Base-by-base conservation (phyloP, 345 rosid genomes). In the Euphorbia peplus region DNA sequence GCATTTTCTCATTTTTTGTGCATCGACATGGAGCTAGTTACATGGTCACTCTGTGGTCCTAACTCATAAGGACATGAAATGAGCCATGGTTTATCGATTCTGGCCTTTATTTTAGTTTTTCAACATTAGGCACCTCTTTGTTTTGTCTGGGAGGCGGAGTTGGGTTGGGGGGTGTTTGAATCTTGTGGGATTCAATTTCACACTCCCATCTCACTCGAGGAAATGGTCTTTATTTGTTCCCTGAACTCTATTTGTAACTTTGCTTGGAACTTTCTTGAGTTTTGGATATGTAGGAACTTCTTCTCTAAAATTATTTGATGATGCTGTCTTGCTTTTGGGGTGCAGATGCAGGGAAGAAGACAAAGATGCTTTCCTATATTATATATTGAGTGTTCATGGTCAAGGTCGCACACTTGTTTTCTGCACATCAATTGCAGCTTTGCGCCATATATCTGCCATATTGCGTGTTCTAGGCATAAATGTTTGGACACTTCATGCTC, bases 401-500 rank as follows among this genome's bases (percentile, higher is more conserved):
- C 89, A 87, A 82, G 96, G 96, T 63, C 88, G 98, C 65, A 84
- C 96, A 30, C 88, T 95, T 78, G 95, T 91, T 72, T 95, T 95
- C 81, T 91, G 98, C 73, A 90, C 98, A 57, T 95, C 98, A 56
- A 88, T 95, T 81, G 96, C 95, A 58, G 98, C 96, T 77, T 75
- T 91, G 81, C 93, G 97, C 46, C 95, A 95, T 71, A 80, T 87
- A 73, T 85, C 92, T 81, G 84, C 96, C 55, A 63, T 88, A 30
- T 74, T 91, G 79, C 84, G 84, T 62, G 83, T 88, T 82, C 98
- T 95, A 77, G 88, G 92, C 79, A 30, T 90, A 58, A 75, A 83
- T 68, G 84, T 88, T 57, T 83, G 87, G 84, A 85, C 92, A 52
- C 85, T 91, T 68, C 89, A 83, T 77, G 85, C 95, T 67, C 95